These are phyloP conservation scores for Eucalyptus curtisii DNA, from an alignment of 345 rosid species.

Conservation along the genomic window DNA sequence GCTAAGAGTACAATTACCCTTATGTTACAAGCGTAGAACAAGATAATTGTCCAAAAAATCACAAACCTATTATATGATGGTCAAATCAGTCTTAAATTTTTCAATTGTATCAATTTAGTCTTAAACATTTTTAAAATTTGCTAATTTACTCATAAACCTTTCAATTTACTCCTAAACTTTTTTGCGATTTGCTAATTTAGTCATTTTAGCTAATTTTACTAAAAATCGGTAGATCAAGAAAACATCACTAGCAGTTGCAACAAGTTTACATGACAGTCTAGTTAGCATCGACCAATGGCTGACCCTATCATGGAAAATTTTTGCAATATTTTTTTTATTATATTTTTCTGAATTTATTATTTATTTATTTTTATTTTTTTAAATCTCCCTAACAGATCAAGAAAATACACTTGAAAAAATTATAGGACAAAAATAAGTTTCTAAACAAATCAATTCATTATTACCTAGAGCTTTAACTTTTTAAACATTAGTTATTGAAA, in stretches of 20 bases:
- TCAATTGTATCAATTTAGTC: no score
- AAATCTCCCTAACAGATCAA: not conserved
- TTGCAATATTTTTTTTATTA: not conserved
- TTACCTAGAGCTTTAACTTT: not conserved
- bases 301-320: no score
- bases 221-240: no score
- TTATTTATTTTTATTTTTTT: not conserved
- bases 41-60: no score
- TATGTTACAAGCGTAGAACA: not conserved
- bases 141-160: no score
- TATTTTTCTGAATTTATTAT: no score
- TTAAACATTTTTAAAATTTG: no score
- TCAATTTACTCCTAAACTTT: not conserved
- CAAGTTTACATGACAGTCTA: accelerated
- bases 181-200: not conserved
- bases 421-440: not conserved
- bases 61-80: not conserved
- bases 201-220: not conserved
- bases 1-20: not conserved
- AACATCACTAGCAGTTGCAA: accelerated
- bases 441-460: not conserved
- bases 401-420: not conserved
- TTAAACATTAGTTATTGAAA: not conserved
- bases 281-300: not conserved
- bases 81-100: no score